Conservation (phyloP, 2,329 filamentous ascomycete genomes). For the Atkinsonella hypoxylon region DNA sequence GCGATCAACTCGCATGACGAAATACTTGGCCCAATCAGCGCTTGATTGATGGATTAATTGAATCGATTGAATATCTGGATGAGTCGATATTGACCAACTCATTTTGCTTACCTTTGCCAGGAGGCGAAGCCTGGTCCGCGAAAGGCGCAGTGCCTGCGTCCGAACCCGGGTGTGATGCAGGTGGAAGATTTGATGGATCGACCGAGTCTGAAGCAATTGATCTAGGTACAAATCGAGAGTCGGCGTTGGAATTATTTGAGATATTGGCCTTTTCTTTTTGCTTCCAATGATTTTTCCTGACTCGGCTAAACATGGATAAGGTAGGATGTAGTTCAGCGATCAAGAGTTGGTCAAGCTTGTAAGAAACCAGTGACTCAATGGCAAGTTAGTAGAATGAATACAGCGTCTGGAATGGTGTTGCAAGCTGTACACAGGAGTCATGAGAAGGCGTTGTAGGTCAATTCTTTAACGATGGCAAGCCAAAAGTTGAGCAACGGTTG, state of each 20-base stretch:
- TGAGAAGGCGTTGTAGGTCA: not conserved
- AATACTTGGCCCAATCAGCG: too few species aligned
- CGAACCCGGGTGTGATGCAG: not conserved
- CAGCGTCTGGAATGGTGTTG: not conserved
- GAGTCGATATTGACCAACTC: too few species aligned
- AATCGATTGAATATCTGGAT: too few species aligned
- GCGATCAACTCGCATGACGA: too few species aligned
- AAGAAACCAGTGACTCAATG: not conserved
- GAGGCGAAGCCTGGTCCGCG: not conserved
- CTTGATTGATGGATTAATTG: too few species aligned
- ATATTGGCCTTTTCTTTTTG: conserved; percentile 12
- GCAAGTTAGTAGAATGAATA: not conserved
- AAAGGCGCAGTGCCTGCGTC: conserved; percentile 2
- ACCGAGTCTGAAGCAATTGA: conserved; percentile 1
- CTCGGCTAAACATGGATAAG: conserved; percentile 27
- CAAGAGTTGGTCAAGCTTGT: not conserved
- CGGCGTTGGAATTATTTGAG: conserved; percentile 4
- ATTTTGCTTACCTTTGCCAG: conserved; percentile 5
- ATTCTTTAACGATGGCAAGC: not conserved
- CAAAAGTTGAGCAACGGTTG: not conserved
- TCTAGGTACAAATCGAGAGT: conserved; percentile 3
- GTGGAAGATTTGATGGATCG: not conserved
- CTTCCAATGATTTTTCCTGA: conserved; percentile 18
- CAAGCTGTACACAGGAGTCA: not conserved
- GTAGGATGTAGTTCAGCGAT: not conserved